Conservation (phyloP, 352 stramenopile species). For the Phytophthora constricta region DNA sequence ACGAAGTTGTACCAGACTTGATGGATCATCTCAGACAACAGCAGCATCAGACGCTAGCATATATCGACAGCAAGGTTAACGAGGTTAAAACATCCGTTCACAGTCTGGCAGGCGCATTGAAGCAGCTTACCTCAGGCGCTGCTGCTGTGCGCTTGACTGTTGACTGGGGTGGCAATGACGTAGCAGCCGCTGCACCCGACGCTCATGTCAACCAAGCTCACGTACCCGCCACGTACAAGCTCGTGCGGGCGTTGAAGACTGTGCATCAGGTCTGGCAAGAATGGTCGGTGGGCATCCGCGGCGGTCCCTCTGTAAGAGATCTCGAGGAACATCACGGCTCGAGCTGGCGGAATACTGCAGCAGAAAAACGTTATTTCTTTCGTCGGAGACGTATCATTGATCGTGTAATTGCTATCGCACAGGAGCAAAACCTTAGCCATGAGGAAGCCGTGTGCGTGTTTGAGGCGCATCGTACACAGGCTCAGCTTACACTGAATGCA, state of each 20-base stretch:
- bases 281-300: neutral
- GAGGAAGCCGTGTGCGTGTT: conserved; percentile 5
- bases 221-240: neutral
- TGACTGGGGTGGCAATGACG: neutral
- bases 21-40: neutral
- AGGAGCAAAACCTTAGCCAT: conserved; percentile 2
- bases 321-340: conserved; percentile 7
- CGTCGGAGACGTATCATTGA: conserved; percentile 10
- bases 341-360: neutral
- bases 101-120: neutral
- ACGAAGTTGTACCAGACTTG: neutral
- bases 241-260: conserved; percentile 3
- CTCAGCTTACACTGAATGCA: neutral
- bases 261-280: conserved; percentile 16
- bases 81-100: neutral
- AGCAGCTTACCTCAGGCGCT: neutral
- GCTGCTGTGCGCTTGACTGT: conserved; percentile 7
- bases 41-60: neutral
- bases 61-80: neutral
- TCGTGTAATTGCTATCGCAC: conserved; percentile 2
- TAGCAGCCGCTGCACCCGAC: neutral
- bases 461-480: neutral
- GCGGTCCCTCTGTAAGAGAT: neutral
- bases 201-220: neutral
- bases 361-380: conserved; percentile 16